These are phyloP conservation scores for Kurtzmaniella quercitrusa DNA, from an alignment of 1,139 yeast species.

Conservation along the genomic window DNA sequence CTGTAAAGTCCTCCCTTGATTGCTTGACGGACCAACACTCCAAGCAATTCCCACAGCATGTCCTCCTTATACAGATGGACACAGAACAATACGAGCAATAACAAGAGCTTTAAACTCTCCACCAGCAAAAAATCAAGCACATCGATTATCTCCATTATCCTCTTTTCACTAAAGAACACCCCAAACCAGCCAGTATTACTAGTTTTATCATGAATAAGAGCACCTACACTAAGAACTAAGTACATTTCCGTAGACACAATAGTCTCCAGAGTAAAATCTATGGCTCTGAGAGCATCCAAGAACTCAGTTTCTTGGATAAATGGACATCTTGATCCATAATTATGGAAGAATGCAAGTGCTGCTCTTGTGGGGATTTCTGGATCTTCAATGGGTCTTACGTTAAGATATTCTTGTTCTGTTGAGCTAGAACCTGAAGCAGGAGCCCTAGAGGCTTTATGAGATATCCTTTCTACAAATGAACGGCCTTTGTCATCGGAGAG, in stretches of 20 bases:
- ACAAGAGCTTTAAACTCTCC: conserved; percentile 18
- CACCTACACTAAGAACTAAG: conserved; percentile 37
- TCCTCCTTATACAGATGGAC: conserved; percentile 24
- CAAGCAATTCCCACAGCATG: conserved; percentile 31
- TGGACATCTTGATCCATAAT: conserved; percentile 34
- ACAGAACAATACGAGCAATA: conserved; percentile 30
- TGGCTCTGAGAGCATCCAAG: conserved; percentile 17
- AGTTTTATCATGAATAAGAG: conserved; percentile 32
- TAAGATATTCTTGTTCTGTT: conserved; percentile 32
- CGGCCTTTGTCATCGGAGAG: conserved; percentile 9
- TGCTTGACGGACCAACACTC: conserved; percentile 28
- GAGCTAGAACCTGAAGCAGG: conserved; percentile 12
- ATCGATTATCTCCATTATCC: conserved; percentile 31
- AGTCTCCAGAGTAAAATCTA: conserved; percentile 32
- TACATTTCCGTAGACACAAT: conserved; percentile 37
- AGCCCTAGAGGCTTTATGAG: conserved; percentile 7
- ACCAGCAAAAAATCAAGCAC: conserved; percentile 23
- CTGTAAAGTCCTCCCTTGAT: conserved; percentile 21
- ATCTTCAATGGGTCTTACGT: conserved; percentile 27
- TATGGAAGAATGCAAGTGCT: conserved; percentile 33
- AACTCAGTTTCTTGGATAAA: conserved; percentile 24
- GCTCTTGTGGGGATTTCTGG: conserved; percentile 27
- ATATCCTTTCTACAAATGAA: conserved; percentile 8
- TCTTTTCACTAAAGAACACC: conserved; percentile 27
- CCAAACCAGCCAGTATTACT: conserved; percentile 19